Evolutionary conservation across 768 basidiomycete genomes (phyloP), one percentile per base, ranked within the genome.

Genomic region (Albatrellus ellisii): DNA sequence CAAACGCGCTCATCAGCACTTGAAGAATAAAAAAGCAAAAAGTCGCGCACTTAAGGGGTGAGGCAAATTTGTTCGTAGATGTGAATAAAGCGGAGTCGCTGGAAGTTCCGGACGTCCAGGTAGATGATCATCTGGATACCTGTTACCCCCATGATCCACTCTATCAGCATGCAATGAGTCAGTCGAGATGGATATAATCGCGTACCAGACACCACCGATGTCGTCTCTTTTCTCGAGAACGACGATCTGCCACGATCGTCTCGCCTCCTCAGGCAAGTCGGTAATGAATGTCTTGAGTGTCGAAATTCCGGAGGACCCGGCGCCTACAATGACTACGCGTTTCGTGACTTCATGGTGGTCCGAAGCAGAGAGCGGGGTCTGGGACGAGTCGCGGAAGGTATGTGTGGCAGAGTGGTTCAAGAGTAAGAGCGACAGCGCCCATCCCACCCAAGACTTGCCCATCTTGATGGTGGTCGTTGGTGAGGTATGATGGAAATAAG

Each of bases 191-290:
- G 21, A 36, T 20, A n/a, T 3, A 41, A 31, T 31, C 14, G 29
- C 59, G 29, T 45, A 68, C 76, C 76, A 79, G 41, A 78, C 56
- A 14, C 77, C 75, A 17, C 72, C 75, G 4, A 77, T 59, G 46
- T 62, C 63, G 25, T 56, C 54, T 24, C 71, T 63, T 51, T 72
- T 63, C 48, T 80, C 77, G 47, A 66, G 75, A 41, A 76, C 50
- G 14, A 66, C 66, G 17, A 78, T 56, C 21, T 70, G 62, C 64
- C 71, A 73, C 8, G 52, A 52, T 18, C 51, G 40, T n/a, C 58
- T 53, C 3, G 54, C 43, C 27, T 67, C 59, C n/a, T 58, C 54
- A 12, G 70, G 69, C 4, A 77, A 49, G 52, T 73, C 69, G 4
- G 70, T 52, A 35, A 59, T 32, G 18, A 72, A 51, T 4, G 66